Conservation (phyloP, 2,329 filamentous ascomycete genomes). For the Cercospora sp. region DNA sequence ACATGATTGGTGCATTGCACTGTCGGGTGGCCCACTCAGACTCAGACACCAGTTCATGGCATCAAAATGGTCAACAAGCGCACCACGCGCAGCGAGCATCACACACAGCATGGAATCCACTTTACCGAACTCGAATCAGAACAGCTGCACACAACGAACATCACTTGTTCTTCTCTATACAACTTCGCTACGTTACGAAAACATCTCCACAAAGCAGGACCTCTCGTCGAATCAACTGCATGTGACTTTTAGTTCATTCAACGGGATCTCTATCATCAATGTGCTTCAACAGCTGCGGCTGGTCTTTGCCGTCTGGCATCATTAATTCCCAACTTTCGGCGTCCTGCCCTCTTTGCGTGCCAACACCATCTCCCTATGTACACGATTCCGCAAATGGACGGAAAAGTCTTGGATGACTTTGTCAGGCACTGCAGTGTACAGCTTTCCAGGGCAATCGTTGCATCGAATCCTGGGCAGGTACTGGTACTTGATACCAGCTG, state of each 20-base stretch:
- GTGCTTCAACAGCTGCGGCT: neutral
- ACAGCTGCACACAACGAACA: neutral
- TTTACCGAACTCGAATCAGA: neutral
- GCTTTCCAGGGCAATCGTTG: constrained; percentile 86
- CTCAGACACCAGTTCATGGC: neutral
- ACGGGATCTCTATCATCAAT: neutral
- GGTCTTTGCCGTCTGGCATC: neutral
- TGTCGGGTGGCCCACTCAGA: neutral
- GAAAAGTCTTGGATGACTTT: constrained; percentile 88
- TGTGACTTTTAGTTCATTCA: neutral
- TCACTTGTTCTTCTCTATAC: constrained; percentile 8
- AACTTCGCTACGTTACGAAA: constrained; percentile 8
- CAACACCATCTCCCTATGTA: constrained; percentile 53
- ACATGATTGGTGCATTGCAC: too few relatives aligned
- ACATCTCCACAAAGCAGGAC: neutral
- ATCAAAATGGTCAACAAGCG: neutral
- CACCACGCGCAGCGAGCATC: neutral
- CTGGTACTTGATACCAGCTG: constrained; percentile 70
- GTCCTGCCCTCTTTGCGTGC: constrained; percentile 4
- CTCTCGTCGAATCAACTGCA: neutral
- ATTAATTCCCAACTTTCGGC: neutral
- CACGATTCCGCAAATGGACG: constrained; percentile 82
- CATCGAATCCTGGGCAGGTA: constrained; percentile 90
- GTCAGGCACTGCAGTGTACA: constrained; percentile 87
- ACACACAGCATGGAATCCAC: neutral